Evolutionary conservation across 2,329 filamentous ascomycete genomes (phyloP), one percentile per base, ranked within the genome.

Genomic region (Knoxdaviesia capensis): DNA sequence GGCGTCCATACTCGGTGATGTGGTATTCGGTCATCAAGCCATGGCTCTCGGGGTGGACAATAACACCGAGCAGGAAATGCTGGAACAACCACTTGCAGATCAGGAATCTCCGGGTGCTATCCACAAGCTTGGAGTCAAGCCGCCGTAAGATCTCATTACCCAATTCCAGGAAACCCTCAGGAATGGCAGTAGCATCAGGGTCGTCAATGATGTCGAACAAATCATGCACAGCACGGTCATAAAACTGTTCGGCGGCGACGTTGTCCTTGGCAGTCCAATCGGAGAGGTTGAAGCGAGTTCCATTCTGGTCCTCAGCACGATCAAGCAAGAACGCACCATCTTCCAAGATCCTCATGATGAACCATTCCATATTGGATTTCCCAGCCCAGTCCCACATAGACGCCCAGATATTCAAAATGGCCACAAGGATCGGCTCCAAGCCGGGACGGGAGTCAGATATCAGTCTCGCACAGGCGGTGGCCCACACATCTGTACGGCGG

Each of bases 31-130:
- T 72, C 64, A 96, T 78, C 62, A 81, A 74, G 43, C 74, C 73
- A 49, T 75, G 69, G 41, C 69, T 86, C 69, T 98, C 90, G 7
- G 90, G 90, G 52, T 90, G 82, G 39, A 85, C 82, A 52, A 96
- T 74, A 42, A 85, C 79, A 51, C 82, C 80, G 39, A 84, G 70
- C 34, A 96, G 65, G 59, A 90, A 94, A 41, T 80, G 79, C 47
- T 85, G 81, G 56, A 96, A 94, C 47, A 94, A 77, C 77, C 88
- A 98, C 54, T 87, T 81, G 52, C 80, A 83, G 48, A 94, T 77
- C 49, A 96, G 71, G 64, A 87, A 92, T 50, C 77, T 77, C 47
- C 85, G 75, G 35, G 85, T 85, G 49, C 74, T 75, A 49, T 81
- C 77, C 47, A 82, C 75, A 48, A 73, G 73, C 49, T 80, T 77